A percentile compares a stretch with the other conserved stretches of the same genome.
Conservation (phyloP, 1,284 basidiomycete genomes). For the Pseudozyma sp. region DNA sequence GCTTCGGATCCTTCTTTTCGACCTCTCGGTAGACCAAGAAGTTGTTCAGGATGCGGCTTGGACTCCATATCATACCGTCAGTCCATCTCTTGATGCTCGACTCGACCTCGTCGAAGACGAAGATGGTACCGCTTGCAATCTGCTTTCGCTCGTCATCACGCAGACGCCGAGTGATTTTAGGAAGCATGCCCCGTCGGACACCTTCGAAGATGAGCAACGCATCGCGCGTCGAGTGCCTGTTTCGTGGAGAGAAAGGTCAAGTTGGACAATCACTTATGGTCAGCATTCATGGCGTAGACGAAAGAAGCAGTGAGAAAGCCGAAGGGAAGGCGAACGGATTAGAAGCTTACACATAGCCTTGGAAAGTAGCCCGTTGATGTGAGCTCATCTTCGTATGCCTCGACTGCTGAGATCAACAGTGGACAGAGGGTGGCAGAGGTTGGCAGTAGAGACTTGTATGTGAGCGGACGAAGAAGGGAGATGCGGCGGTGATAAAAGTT, state of each 20-base stretch:
- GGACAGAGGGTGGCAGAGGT: neutral
- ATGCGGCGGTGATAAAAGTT: neutral
- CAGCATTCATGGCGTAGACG: neutral
- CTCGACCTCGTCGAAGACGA: conserved; percentile 97
- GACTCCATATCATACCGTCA: conserved; percentile 93
- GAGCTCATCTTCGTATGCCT: conserved; percentile 21
- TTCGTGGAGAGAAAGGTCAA: neutral
- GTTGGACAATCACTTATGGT: neutral
- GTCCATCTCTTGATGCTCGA: conserved; percentile 99
- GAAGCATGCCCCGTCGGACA: conserved; percentile 86
- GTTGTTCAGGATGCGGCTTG: conserved; percentile 88
- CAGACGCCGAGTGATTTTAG: conserved; percentile 90
- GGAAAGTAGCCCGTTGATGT: conserved; percentile 23
- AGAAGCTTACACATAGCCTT: conserved; percentile 28
- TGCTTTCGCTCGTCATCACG: conserved; percentile 88
- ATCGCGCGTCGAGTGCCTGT: conserved; percentile 92
- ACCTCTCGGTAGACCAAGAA: conserved; percentile 76
- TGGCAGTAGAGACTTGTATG: neutral
- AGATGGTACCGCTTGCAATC: conserved; percentile 93
- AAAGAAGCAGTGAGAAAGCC: neutral
- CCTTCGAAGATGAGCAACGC: conserved; percentile 95
- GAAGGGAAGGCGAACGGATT: neutral
- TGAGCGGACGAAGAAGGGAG: neutral
- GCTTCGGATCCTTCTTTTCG: conserved; percentile 54
- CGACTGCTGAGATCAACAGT: neutral